These are phyloP conservation scores for Chalciporus pseudorubinellus DNA, from an alignment of 768 basidiomycete genomes.

Conservation along the genomic window DNA sequence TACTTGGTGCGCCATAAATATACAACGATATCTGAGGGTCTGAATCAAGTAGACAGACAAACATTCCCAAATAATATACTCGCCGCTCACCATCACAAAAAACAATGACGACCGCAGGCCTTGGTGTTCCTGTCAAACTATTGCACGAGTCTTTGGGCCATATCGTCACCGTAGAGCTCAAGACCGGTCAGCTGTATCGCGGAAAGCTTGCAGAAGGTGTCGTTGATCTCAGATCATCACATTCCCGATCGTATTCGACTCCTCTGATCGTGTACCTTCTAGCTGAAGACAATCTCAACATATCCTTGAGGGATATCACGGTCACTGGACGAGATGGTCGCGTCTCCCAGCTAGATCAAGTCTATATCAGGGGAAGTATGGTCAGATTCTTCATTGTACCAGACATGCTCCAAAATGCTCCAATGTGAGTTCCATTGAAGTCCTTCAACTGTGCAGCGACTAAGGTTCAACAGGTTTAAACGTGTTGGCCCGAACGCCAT, in stretches of 20 bases:
- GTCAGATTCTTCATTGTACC: conserved; percentile 98
- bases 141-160: conserved; percentile 96
- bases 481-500: conserved; percentile 97
- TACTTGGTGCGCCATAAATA: too few relatives aligned
- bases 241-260: conserved; percentile 5
- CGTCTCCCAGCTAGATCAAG: conserved; percentile 97
- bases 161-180: conserved; percentile 95
- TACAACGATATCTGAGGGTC: background rate
- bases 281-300: conserved; percentile 99
- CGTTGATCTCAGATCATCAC: conserved; percentile 17
- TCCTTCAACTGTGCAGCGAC: conserved; percentile 3
- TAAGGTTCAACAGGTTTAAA: conserved; percentile 77
- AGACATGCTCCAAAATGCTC: conserved; percentile 98
- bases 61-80: conserved; percentile 19
- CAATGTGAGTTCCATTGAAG: conserved; percentile 66
- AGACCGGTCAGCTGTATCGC: conserved; percentile 95
- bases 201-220: conserved; percentile 96
- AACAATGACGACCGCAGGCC: conserved; percentile 49
- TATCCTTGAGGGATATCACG: conserved; percentile 93
- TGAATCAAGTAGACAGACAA: conserved; percentile 2
- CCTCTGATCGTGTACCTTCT: conserved; percentile 22
- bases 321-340: conserved; percentile 98
- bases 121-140: conserved; percentile 95
- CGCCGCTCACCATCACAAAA: conserved; percentile 8
- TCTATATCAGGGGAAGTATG: conserved; percentile 98